Base-by-base conservation (phyloP, 2,329 filamentous ascomycete genomes). In the Cercospora sojina region DNA sequence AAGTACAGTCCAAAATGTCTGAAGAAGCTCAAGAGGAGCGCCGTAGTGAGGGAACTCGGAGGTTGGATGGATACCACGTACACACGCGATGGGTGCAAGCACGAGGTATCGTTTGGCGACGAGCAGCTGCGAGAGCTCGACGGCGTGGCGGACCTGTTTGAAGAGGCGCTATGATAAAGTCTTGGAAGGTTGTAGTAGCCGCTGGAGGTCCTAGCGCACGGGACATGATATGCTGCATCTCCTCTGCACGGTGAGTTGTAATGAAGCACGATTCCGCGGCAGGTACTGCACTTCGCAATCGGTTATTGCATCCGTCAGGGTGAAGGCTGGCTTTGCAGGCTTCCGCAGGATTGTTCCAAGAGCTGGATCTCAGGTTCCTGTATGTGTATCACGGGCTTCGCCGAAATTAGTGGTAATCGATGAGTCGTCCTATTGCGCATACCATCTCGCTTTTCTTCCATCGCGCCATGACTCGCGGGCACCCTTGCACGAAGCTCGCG, bases 1-100 rank as follows among this genome's bases (percentile, higher is more conserved):
- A 49, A 59, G 5, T 66, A 69, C 58, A 53, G 57, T 27, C 49
- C 58, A 3, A 64, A 64, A 57, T 68, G 69, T 55, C 55, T 71
- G 55, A 67, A 65, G 59, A 62, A 38, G 59, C n/a, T 70, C 7
- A n/a, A 57, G 59, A 65, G 69, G 35, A 64, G 64, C 20, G 49
- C 59, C 2, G 66, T 67, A 5, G 38, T 65, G 18, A 35, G 64
- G 29, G 59, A 62, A 29, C 62, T 71, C 38, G 61, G 67, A 16
- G 69, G 69, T 10, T 25, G 58, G 6, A 35, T 71, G 32, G 56
- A 66, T 20, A 53, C 38, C 18, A 49, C 18, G 41, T 68, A 68
- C 51, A 60, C 59, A 25, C 49, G 41, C 10, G 35, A 64, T 5
- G 64, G 38, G n/a, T 71, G 69, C 47, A 63, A 56, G 38, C 69